A percentile compares a stretch with the other conserved stretches of the same genome.
phyloP scores from a whole-genome alignment of 1,284 basidiomycete species.

The Pholiota adiposa region DNA sequence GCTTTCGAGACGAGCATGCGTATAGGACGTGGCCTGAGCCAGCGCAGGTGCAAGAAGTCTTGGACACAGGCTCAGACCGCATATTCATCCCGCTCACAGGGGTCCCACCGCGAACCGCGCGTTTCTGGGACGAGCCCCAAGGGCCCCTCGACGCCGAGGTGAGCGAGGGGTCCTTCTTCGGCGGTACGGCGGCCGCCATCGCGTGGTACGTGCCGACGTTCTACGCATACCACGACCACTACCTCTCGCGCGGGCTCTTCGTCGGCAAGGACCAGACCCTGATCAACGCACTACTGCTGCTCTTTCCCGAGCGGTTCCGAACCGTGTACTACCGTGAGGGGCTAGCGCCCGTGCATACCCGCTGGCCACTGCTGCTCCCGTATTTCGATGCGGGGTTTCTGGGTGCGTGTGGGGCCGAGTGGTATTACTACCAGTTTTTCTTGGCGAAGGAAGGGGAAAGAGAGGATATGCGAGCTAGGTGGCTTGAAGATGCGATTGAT shows the following conservation, averaged over 20 bases:
- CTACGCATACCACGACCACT: constrained; percentile 54
- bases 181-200: constrained; percentile 45
- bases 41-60: constrained; percentile 42
- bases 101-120: constrained; percentile 34
- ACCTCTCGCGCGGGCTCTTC: constrained; percentile 45
- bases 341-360: constrained; percentile 16
- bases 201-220: constrained; percentile 47
- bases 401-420: constrained; percentile 44
- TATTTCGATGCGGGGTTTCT: constrained; percentile 18
- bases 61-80: constrained; percentile 39
- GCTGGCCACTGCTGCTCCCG: constrained; percentile 6
- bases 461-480: constrained; percentile 29
- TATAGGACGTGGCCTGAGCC: constrained; percentile 51
- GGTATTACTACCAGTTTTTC: constrained; percentile 57
- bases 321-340: constrained; percentile 37
- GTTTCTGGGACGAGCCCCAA: constrained; percentile 44
- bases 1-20: constrained; percentile 44
- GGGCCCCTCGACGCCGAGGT: constrained; percentile 54
- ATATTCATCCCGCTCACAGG: constrained; percentile 49
- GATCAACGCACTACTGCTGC: constrained; percentile 52
- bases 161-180: constrained; percentile 61
- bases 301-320: constrained; percentile 49
- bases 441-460: constrained; percentile 37
- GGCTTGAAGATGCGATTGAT: constrained; percentile 8
- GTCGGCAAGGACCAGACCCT: constrained; percentile 60